Percentiles rank a stretch among this genome's conserved stretches.
Evolutionary conservation across 208 protist species (phyloP).

Genomic region (Trypanosoma congolense): DNA sequence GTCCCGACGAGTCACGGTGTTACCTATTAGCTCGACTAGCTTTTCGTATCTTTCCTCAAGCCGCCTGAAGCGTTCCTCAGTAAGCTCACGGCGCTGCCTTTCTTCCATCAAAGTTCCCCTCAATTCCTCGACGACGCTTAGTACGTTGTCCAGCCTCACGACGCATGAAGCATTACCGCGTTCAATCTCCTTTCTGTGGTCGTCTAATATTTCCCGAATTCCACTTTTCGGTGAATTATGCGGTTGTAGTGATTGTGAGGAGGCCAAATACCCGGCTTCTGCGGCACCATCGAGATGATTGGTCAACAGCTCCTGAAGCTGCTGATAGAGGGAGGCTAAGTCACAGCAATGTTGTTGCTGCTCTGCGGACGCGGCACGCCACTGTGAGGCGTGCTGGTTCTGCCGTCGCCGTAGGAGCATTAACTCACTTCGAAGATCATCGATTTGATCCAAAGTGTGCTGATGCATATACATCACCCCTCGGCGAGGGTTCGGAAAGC

Average conservation of each 20-base stretch:
- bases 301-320: conserved; percentile 15
- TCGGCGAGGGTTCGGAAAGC: neutral
- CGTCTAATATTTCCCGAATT: conserved; percentile 20
- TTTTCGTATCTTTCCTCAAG: conserved; percentile 23
- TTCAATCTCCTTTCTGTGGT: conserved; percentile 26
- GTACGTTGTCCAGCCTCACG: conserved; percentile 9
- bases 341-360: conserved; percentile 23
- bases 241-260: neutral
- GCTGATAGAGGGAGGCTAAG: conserved; percentile 21
- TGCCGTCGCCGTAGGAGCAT: conserved; percentile 11
- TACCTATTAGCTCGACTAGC: conserved; percentile 4
- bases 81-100: conserved; percentile 6
- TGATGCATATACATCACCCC: conserved; percentile 2
- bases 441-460: conserved; percentile 8
- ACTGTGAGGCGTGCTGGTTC: conserved; percentile 13
- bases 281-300: neutral
- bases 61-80: conserved; percentile 4
- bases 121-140: conserved; percentile 20
- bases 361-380: conserved; percentile 9
- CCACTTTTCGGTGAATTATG: neutral
- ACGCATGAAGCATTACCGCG: conserved; percentile 8
- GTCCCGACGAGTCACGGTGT: neutral
- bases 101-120: conserved; percentile 12
- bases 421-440: conserved; percentile 7
- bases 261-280: neutral